Evolutionary conservation across 164 flowering plant genomes (phyloP).

Genomic region (Paratinospora sagittata): DNA sequence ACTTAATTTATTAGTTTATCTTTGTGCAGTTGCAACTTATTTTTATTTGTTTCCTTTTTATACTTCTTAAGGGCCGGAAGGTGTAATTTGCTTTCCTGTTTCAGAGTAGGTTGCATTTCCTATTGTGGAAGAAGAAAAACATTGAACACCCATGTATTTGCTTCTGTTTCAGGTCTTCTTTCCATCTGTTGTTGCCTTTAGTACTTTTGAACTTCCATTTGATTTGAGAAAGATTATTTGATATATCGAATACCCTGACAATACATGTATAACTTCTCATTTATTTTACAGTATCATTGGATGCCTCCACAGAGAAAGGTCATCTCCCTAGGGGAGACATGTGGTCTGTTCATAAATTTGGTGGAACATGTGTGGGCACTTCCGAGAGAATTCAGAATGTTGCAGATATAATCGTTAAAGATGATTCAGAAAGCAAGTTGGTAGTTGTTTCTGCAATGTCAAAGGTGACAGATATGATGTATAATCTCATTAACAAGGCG

Average conservation of each 20-base stretch:
- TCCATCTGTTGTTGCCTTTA: not conserved
- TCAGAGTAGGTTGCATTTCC: conserved; percentile 34
- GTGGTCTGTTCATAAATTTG: conserved; percentile 97
- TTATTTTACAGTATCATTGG: conserved; percentile 24
- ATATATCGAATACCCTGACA: not conserved
- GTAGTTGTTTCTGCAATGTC: conserved; percentile 99
- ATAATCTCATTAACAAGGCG: conserved; percentile 75
- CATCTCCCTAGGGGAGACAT: conserved; percentile 63
- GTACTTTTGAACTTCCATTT: not conserved
- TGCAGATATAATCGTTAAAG: conserved; percentile 61
- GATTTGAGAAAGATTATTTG: not conserved
- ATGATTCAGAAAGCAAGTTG: conserved; percentile 72
- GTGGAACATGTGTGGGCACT: conserved; percentile 92
- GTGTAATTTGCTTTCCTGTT: conserved; percentile 7
- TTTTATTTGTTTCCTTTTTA: not conserved
- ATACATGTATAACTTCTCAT: conserved; percentile 3
- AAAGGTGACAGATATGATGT: conserved; percentile 97
- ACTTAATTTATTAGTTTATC: not conserved
- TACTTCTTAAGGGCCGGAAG: not conserved
- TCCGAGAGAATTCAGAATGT: conserved; percentile 79
- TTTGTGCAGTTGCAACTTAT: not conserved
- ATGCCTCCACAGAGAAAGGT: conserved; percentile 30
- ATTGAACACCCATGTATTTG: conserved; percentile 14
- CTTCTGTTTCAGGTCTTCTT: conserved; percentile 47
- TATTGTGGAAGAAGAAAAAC: conserved; percentile 25